phyloP scores from a whole-genome alignment of 2,329 filamentous ascomycete genomes.

The Fusarium nodosum region DNA sequence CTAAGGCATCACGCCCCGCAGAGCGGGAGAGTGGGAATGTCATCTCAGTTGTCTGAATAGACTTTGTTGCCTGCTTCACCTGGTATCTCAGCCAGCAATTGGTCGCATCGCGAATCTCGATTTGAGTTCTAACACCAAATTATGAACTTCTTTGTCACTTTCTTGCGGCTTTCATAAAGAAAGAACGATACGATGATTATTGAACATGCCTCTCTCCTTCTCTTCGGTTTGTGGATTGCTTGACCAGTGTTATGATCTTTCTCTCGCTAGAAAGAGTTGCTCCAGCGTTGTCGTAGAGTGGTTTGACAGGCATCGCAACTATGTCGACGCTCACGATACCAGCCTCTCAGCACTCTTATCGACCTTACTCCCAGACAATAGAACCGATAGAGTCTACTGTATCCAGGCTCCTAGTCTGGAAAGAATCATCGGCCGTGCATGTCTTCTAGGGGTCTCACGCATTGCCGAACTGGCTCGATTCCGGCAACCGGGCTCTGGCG shows the following conservation, averaged over 20 bases:
- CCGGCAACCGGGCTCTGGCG: slow-evolving; percentile 65
- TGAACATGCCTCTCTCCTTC: slow-evolving; percentile 76
- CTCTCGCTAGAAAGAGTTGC: slow-evolving; percentile 52
- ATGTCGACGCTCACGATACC: slow-evolving; percentile 69
- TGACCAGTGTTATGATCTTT: slow-evolving; percentile 70
- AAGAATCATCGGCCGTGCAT: slow-evolving; percentile 74
- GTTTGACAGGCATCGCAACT: slow-evolving; percentile 74
- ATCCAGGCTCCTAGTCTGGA: slow-evolving; percentile 74
- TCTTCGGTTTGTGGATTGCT: slow-evolving; percentile 80
- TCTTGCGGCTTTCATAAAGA: not conserved
- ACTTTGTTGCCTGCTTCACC: slow-evolving; percentile 29
- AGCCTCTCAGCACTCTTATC: slow-evolving; percentile 77
- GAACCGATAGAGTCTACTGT: slow-evolving; percentile 83
- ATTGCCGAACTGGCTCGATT: slow-evolving; percentile 74
- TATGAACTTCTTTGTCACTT: slow-evolving; percentile 5
- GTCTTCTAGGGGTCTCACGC: slow-evolving; percentile 74
- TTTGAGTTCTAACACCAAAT: not conserved
- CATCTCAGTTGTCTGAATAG: slow-evolving; percentile 6
- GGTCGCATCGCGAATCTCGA: not conserved
- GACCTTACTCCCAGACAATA: slow-evolving; percentile 79
- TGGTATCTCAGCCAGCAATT: not conserved
- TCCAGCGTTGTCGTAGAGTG: slow-evolving; percentile 68
- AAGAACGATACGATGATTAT: slow-evolving; percentile 16
- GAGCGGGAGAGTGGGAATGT: slow-evolving; percentile 15
- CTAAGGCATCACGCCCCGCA: slow-evolving; percentile 17